Evolutionary conservation across 2,329 filamentous ascomycete species (phyloP), one percentile per base, ranked within the genome.

Genomic region (Trichoderma simmonsii): DNA sequence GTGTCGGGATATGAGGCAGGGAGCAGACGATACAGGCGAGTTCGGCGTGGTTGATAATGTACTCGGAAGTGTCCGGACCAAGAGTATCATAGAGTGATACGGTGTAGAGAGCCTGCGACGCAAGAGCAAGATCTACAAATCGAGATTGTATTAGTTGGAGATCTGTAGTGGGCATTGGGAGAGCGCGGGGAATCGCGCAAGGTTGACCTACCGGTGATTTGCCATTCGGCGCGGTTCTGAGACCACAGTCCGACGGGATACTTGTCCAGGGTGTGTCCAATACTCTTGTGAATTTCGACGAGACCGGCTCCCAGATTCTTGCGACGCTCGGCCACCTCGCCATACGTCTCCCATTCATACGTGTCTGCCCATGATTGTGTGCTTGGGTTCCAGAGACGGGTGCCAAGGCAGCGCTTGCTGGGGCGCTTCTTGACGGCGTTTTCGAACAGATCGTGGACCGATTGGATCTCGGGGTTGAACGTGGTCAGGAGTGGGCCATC

Each of bases 51-150:
- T 97, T 97, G 84, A 98, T 92, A 82, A 99, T 98, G 84, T 93
- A 98, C 83, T 98, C 94, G 71, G 93, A 95, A 3, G 95, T 90
- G 76, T 97, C 93, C 14, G 95, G 92, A 11, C 95, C 95, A 6
- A 99, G 89, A 14, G 95, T 98, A 82, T 98, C 96, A 85, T 99
- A 99, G 65, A 99, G 91, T 6, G 95, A 97, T 70, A 99, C 94
- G 26, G 92, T 93, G 83, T 88, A 98, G 34, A 98, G 89, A 8
- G 92, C 89, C 82, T 98, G 96, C 14, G 94, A 96, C 83, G 93
- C 90, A 80, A 93, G 91, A 51, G 90, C 96, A 78, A 98, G 85
- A 85, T 98, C 95, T 93, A 72, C 3, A 24, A 43, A 26, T 8
- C 12, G 34, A 28, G 21, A 36, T 59, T 36, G 28, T 28, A n/a